Base-by-base conservation (phyloP, 306 rosid genomes). In the Comarum palustre region DNA sequence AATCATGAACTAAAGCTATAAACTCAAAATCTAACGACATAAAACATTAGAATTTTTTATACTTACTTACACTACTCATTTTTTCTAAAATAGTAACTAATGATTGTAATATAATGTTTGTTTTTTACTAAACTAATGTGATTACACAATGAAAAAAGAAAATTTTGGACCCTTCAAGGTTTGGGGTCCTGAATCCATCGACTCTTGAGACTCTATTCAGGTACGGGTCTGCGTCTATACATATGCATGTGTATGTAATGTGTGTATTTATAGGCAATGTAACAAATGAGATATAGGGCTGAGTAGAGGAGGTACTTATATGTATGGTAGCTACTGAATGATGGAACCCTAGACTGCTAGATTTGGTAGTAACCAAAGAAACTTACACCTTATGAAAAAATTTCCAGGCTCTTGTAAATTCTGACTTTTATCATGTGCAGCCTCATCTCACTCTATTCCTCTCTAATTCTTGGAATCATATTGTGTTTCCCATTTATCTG, bases 401-500 rank as follows among this genome's bases (percentile, higher is more conserved):
- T 58, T 83, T 80, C 82, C 87, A 15, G 15, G 41, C 73, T 75
- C 85, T 80, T 82, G 87, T 79, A 82, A 83, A 76, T 71, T 78
- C 85, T 87, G 86, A 78, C 82, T 73, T 85, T 73, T 85, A 61
- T 77, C 96, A 84, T 85, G 96, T 85, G 96, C 82, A 46, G 71
- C 66, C 22, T 15, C 66, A 1, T 31, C 20, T 15, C 36, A 7
- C 20, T 60, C 38, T 13, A 20, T 11, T 0, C 31, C 16, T 55
- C 62, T 57, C 66, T 58, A 34, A 20, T 57, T 24, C 62, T 57
- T 6, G 29, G 5, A 4, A 14, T 39, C 66, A 60, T 60, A 14
- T 29, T 60, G 41, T 31, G 66, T 60, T 16, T 52, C 2, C 29
- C 59, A 52, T 52, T 52, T 8, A 3, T 8, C 7, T 51, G 25